Percentiles rank a stretch among this genome's conserved stretches.
Evolutionary conservation across 2,329 filamentous ascomycete species (phyloP).

Genomic region (Aspergillus novoparasiticus): DNA sequence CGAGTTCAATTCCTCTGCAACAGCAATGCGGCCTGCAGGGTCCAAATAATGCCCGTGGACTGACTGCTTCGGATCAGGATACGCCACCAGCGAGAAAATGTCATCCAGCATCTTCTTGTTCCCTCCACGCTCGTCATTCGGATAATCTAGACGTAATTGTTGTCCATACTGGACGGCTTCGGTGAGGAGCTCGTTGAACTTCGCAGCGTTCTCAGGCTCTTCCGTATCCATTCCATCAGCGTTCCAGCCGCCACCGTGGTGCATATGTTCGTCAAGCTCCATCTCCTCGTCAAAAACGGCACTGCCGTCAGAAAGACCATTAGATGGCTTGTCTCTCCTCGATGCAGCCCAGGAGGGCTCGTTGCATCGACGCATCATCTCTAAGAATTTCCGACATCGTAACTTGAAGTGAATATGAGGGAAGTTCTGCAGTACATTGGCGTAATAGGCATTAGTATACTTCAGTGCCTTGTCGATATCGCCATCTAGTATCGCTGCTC

Average conservation of each 20-base stretch:
- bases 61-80: constrained; percentile 76
- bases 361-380: constrained; percentile 80
- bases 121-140: constrained; percentile 68
- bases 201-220: constrained; percentile 40
- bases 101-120: constrained; percentile 75
- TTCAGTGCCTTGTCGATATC: constrained; percentile 91
- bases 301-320: constrained; percentile 45
- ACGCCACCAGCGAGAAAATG: constrained; percentile 86
- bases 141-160: constrained; percentile 75
- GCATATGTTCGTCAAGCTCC: constrained; percentile 59
- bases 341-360: constrained; percentile 54
- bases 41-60: constrained; percentile 79
- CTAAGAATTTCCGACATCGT: constrained; percentile 88
- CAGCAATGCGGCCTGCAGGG: constrained; percentile 69
- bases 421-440: constrained; percentile 76
- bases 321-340: constrained; percentile 45
- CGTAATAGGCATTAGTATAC: constrained; percentile 76
- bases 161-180: constrained; percentile 80
- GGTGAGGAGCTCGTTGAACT: constrained; percentile 59
- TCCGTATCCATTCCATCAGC: constrained; percentile 60
- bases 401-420: constrained; percentile 85
- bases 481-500: constrained; percentile 82
- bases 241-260: constrained; percentile 37
- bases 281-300: constrained; percentile 56
- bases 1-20: constrained; percentile 92